Conservation (phyloP, 2,329 filamentous ascomycete genomes). For the Balansia obtecta region DNA sequence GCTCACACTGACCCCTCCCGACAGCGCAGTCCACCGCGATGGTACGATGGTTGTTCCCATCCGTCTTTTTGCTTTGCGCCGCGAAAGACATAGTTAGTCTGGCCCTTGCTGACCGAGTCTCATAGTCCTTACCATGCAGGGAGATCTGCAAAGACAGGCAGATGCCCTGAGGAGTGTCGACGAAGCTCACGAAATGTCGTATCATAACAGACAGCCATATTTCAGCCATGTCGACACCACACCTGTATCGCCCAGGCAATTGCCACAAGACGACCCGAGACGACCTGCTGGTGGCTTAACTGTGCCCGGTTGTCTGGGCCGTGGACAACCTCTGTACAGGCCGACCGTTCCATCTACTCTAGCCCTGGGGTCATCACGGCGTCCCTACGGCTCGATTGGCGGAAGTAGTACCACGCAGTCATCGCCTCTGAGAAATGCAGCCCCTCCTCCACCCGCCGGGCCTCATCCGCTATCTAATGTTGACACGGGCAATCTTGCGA, state of each 20-base stretch:
- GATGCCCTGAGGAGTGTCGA: constrained; percentile 45
- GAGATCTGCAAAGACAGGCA: constrained; percentile 47
- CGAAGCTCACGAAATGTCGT: constrained; percentile 56
- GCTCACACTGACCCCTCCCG: constrained; percentile 59
- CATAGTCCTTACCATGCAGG: constrained; percentile 42
- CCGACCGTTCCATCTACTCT: constrained; percentile 74
- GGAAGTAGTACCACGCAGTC: constrained; percentile 56
- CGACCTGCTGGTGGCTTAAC: constrained; percentile 54
- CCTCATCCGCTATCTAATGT: constrained; percentile 55
- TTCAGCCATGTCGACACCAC: constrained; percentile 58
- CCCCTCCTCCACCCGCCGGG: constrained; percentile 49
- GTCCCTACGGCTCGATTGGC: constrained; percentile 80
- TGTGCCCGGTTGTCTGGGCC: constrained; percentile 42
- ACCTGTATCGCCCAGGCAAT: constrained; percentile 77
- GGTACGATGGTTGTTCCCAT: constrained; percentile 39
- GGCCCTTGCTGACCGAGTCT: neutral
- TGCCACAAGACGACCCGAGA: constrained; percentile 74
- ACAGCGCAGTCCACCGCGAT: constrained; percentile 70
- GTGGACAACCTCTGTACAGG: constrained; percentile 55
- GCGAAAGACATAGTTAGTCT: neutral
- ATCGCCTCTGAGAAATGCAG: constrained; percentile 59
- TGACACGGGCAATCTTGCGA: constrained; percentile 55
- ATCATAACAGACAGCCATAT: constrained; percentile 54
- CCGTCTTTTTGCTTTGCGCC: constrained; percentile 12
- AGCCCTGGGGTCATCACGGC: constrained; percentile 59